Conservation (phyloP, 2,329 filamentous ascomycete species). For the Penicillium verrucosum region DNA sequence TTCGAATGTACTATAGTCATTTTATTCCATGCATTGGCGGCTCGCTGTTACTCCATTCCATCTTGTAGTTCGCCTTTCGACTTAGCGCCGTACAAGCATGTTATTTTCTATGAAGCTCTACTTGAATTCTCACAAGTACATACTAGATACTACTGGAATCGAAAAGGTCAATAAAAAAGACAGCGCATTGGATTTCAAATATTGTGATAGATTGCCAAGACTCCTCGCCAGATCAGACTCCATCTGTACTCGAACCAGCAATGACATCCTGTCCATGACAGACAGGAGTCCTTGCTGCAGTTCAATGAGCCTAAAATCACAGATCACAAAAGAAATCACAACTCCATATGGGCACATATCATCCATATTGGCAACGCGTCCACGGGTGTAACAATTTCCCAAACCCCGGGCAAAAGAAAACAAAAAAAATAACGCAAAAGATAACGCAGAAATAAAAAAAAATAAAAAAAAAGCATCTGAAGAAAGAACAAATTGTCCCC, state of each 20-base stretch:
- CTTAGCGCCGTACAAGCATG: neutral
- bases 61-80: neutral
- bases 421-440: neutral
- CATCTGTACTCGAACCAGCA: neutral
- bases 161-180: neutral
- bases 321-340: neutral
- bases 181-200: neutral
- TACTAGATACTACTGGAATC: neutral
- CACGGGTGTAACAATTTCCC: neutral
- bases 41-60: constrained; percentile 11
- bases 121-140: neutral
- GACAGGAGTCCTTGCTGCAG: neutral
- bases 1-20: constrained; percentile 29
- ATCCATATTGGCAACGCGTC: no score
- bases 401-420: neutral
- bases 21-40: constrained; percentile 21
- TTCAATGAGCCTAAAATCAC: neutral
- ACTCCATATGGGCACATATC: neutral
- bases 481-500: neutral
- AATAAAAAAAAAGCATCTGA: neutral
- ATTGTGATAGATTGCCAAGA: neutral
- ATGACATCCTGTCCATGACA: neutral
- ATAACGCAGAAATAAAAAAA: neutral
- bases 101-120: no score
- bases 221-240: neutral